Base-by-base conservation (phyloP, 2,329 filamentous ascomycete genomes). In the Pyrenophora graminea region DNA sequence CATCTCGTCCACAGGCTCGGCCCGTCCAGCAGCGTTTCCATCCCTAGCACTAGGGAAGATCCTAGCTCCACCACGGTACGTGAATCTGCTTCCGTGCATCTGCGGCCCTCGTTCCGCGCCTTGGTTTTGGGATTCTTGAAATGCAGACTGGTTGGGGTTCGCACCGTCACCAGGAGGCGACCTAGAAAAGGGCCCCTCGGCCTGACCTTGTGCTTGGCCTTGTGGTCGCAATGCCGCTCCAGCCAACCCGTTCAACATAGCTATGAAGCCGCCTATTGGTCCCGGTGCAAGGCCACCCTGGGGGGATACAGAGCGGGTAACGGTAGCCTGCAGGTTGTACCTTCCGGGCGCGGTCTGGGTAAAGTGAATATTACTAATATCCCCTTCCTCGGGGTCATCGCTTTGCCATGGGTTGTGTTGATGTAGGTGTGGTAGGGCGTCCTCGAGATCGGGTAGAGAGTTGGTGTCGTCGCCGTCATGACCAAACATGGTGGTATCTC, bases 41-140 rank as follows among this genome's bases (percentile, higher is more conserved):
- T 84, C 76, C 56, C 81, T 77, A 30, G 82, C 76, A 56, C 81
- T 77, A 30, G 82, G 82, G 45, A 69, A 71, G 37, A 83, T 63
- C 41, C 76, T 75, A 5, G 68, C 66, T 18, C 63, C 65, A 19
- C 66, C 58, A 13, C 64, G 60, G 39, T 74, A 73, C 17, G 62
- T 66, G 37, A 72, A 73, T 15, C 68, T 54, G 33, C 58, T 51
- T 4, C 58, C 55, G 9, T 43, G 48, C 23, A 58, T 32, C 6
- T 54, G 60, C 6, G 56, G 50, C 2, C 55, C 55, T 37, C 55
- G 56, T 46, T 53, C 38, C 6, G 47, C 25, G 12, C 53, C 53
- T 43, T 56, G 56, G 17, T 45, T 57, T 46, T 58, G 49, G 30
- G 56, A 34, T 39, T 61, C 58, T 19, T 58, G 53, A 18, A 48